Evolutionary conservation across 2,329 filamentous ascomycete genomes (phyloP).

Genomic region (Colletotrichum sp.): DNA sequence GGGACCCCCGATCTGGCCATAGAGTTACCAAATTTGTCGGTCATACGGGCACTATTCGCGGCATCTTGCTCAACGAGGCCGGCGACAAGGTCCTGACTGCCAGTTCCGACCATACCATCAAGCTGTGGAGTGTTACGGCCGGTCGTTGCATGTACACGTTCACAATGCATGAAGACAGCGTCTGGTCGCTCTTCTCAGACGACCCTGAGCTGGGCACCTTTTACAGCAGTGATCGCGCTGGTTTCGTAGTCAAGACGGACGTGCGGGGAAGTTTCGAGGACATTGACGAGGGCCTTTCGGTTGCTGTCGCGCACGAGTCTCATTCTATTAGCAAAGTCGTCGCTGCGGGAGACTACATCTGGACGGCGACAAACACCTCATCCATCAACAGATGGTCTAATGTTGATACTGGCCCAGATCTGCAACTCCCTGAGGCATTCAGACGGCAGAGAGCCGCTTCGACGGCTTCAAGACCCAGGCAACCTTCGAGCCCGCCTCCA

Average conservation of each 20-base stretch:
- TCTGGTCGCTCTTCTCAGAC: constrained; percentile 94
- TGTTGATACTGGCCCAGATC: constrained; percentile 77
- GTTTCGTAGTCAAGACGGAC: constrained; percentile 95
- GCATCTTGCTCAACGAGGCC: constrained; percentile 86
- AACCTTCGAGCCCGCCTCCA: constrained; percentile 37
- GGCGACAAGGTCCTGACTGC: constrained; percentile 93
- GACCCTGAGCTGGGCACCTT: constrained; percentile 86
- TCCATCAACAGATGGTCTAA: constrained; percentile 93
- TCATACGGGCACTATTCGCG: constrained; percentile 92
- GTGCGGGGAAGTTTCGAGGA: constrained; percentile 70
- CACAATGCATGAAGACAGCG: constrained; percentile 98
- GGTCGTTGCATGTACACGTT: constrained; percentile 97
- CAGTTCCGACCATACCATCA: constrained; percentile 95
- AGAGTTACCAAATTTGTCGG: constrained; percentile 95
- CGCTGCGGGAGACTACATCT: constrained; percentile 77
- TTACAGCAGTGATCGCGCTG: constrained; percentile 92
- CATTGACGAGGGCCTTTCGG: constrained; percentile 85
- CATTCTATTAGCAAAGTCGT: constrained; percentile 76
- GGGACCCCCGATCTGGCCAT: constrained; percentile 89
- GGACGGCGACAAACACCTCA: constrained; percentile 88
- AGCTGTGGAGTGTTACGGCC: constrained; percentile 95
- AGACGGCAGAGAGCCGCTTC: constrained; percentile 53
- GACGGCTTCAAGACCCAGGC: constrained; percentile 25
- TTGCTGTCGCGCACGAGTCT: constrained; percentile 92
- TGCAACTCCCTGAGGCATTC: constrained; percentile 66